phyloP scores from a whole-genome alignment of 257 asterid genomes.

The Jacaranda mimosifolia region DNA sequence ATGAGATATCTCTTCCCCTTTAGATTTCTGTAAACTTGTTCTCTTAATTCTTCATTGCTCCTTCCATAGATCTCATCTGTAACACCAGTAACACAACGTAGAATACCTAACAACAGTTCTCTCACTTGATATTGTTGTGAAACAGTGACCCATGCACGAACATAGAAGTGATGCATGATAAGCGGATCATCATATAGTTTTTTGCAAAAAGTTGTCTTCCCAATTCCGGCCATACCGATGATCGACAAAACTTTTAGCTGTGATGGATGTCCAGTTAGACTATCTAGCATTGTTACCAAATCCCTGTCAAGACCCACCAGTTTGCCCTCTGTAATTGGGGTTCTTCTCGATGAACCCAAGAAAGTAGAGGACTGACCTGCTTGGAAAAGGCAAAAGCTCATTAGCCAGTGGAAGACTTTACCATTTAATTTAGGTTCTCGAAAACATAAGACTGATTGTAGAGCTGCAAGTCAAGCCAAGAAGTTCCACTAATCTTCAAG shows the following conservation, averaged over 20 bases:
- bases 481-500: background rate
- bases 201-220: constrained; percentile 23
- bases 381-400: background rate
- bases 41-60: constrained; percentile 25
- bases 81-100: constrained; percentile 2
- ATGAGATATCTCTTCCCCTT: constrained; percentile 39
- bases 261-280: constrained; percentile 22
- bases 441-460: background rate
- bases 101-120: constrained; percentile 19
- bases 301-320: constrained; percentile 21
- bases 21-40: constrained; percentile 25
- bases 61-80: background rate
- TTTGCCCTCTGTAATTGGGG: background rate
- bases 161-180: constrained; percentile 18
- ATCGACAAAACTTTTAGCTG: constrained; percentile 6
- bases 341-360: background rate
- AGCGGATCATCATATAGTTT: constrained; percentile 14
- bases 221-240: constrained; percentile 32
- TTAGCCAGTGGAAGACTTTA: background rate
- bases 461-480: background rate
- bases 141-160: constrained; percentile 21
- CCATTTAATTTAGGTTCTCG: background rate
- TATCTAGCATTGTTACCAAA: background rate
- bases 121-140: constrained; percentile 13
- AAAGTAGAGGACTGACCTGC: constrained; percentile 2